A percentile compares a stretch with the other conserved stretches of the same genome.
Conservation (phyloP, 345 rosid species). For the Balakata baccata region DNA sequence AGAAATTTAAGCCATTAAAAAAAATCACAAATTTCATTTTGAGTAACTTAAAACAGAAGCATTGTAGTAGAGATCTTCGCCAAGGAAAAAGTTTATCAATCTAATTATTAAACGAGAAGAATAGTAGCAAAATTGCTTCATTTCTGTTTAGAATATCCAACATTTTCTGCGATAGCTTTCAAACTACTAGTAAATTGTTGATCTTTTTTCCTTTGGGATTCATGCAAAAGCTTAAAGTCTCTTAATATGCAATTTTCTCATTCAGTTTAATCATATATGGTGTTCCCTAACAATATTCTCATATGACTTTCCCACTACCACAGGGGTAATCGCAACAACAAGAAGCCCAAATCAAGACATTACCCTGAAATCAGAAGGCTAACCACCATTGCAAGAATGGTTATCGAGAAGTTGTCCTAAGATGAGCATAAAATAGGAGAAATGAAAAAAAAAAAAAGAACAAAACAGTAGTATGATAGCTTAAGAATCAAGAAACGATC, state of each 20-base stretch:
- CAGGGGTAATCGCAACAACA: neutral
- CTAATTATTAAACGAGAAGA: neutral
- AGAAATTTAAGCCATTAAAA: no score
- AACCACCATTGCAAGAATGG: neutral
- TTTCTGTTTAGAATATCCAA: neutral
- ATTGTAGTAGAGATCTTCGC: neutral
- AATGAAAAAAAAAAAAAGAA: neutral
- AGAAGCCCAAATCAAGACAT: neutral
- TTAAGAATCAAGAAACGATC: no score
- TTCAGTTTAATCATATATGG: no score
- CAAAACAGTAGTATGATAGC: neutral
- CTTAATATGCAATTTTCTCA: neutral
- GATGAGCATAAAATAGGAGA: neutral
- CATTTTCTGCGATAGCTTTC: neutral
- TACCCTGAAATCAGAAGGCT: neutral
- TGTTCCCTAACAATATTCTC: neutral
- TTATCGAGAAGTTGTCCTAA: neutral
- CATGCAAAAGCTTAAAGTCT: neutral
- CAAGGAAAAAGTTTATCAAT: neutral
- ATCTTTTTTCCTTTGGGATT: neutral
- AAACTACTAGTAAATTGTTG: neutral
- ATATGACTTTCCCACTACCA: neutral
- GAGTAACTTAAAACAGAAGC: no score
- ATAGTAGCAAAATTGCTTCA: no score
- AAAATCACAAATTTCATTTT: no score